Evolutionary conservation across 2,329 filamentous ascomycete genomes (phyloP), one percentile per base, ranked within the genome.

Genomic region (Pseudopyricularia cyperi): DNA sequence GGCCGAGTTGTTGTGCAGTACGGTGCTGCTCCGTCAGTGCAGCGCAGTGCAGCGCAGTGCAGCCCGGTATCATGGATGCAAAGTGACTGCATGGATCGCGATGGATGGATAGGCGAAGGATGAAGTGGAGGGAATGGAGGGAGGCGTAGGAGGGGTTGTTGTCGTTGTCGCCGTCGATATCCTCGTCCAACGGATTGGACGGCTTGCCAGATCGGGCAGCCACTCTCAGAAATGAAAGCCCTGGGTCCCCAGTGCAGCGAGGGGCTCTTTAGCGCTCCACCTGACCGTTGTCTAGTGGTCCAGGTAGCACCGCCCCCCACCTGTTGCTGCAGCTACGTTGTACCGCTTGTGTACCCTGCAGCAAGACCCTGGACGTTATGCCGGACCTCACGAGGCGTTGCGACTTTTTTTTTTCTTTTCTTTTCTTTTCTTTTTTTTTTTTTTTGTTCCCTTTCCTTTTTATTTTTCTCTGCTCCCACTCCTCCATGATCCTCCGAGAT

Each of bases 291-390:
- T 42, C 37, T 42, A 42, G 37, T 42, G 37, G 37, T 42, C 37
- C 37, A 42, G n/a, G 37, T 42, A 22, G 49, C 35, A 28, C 37
- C 7, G 49, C n/a, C n/a, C 35, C 49, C 49, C 49, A 39, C 49
- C 49, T 33, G 49, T 51, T 46, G 49, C 49, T 51, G 49, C 49
- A 51, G 49, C 49, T 51, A 51, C 37, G 15, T 30, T 30, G 48
- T 15, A 28, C 48, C 35, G 26, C 30, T 42, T 42, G 37, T 42
- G 37, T 42, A 42, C 37, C 37, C 37, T 42, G 37, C 17, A 42
- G 37, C 8, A 19, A 42, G 37, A 42, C 37, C 37, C 37, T 42
- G 14, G 37, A 42, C 37, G n/a, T n/a, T n/a, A n/a, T 42, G 37
- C 37, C 22, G 37, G 37, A 42, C 22, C 46, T 48, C 46, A 14